These are phyloP conservation scores for Metschnikowia koreensis DNA, from an alignment of 805 yeast species.

Conservation along the genomic window DNA sequence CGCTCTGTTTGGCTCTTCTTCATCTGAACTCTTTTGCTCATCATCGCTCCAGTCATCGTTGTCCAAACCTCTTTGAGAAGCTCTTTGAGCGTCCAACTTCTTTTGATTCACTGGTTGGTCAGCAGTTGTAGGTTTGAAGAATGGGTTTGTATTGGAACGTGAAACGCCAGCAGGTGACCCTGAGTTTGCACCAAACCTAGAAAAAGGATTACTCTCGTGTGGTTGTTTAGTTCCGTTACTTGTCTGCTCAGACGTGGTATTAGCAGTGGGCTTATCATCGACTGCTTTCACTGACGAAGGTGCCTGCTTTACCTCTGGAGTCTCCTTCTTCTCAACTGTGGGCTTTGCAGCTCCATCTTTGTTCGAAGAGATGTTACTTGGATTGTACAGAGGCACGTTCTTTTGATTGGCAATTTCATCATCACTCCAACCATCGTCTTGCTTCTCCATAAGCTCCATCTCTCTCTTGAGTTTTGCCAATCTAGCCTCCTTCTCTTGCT, in stretches of 20 bases:
- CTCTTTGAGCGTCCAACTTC: slow-evolving; percentile 68
- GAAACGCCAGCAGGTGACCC: slow-evolving; percentile 8
- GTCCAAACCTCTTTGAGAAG: slow-evolving; percentile 60
- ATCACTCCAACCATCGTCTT: slow-evolving; percentile 25
- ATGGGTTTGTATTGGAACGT: slow-evolving; percentile 47
- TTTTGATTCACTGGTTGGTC: slow-evolving; percentile 47
- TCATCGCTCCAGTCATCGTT: slow-evolving; percentile 50
- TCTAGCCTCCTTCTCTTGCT: slow-evolving; percentile 58
- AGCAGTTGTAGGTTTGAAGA: slow-evolving; percentile 47
- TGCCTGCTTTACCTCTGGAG: not conserved
- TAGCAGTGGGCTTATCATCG: slow-evolving; percentile 6
- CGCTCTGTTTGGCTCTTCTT: slow-evolving; percentile 46
- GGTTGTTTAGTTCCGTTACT: slow-evolving; percentile 3
- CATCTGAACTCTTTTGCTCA: slow-evolving; percentile 45
- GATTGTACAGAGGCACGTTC: slow-evolving; percentile 20
- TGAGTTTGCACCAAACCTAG: slow-evolving; percentile 24
- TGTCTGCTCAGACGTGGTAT: not conserved
- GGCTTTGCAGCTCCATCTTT: slow-evolving; percentile 1
- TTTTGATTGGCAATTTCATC: slow-evolving; percentile 27
- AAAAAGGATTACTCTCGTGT: slow-evolving; percentile 48
- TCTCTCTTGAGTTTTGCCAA: slow-evolving; percentile 57
- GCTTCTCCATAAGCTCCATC: slow-evolving; percentile 43
- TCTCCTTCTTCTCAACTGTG: not conserved
- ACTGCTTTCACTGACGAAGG: not conserved
- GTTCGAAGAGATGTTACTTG: slow-evolving; percentile 3